Evolutionary conservation across 495 filamentous ascomycete species (phyloP).

Genomic region (Talaromyces stipitatus): DNA sequence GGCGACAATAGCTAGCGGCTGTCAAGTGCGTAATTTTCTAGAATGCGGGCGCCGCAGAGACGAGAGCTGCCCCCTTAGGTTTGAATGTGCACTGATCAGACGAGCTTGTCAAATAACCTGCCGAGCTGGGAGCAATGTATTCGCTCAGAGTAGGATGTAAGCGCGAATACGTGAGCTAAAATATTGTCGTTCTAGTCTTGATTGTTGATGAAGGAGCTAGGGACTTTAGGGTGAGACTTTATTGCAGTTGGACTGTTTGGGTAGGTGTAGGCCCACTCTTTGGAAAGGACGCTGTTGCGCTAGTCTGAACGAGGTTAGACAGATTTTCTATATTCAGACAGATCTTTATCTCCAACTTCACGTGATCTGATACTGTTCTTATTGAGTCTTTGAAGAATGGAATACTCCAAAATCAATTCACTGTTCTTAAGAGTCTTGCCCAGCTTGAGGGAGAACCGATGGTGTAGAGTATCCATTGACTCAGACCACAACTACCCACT

Average conservation of each 20-base stretch:
- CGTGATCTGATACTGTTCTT: background rate
- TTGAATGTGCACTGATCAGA: background rate
- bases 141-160: too few species aligned
- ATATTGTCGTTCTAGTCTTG: too few species aligned
- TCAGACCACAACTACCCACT: background rate
- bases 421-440: too few species aligned
- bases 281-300: background rate
- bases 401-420: too few species aligned
- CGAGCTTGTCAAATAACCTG: background rate
- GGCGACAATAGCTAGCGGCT: constrained; percentile 19
- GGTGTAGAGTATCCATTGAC: background rate
- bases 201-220: background rate
- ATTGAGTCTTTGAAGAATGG: background rate
- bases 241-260: background rate
- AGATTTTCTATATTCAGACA: too few species aligned
- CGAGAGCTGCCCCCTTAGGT: background rate
- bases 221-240: background rate
- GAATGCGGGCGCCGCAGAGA: constrained; percentile 4
- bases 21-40: background rate
- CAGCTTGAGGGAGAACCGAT: too few species aligned
- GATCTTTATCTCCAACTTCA: background rate
- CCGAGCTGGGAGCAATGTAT: too few species aligned
- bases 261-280: background rate
- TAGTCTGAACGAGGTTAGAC: background rate
- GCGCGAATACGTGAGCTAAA: too few species aligned